Evolutionary conservation across 257 asterid genomes (phyloP).

Genomic region (Solanum paucissectum): DNA sequence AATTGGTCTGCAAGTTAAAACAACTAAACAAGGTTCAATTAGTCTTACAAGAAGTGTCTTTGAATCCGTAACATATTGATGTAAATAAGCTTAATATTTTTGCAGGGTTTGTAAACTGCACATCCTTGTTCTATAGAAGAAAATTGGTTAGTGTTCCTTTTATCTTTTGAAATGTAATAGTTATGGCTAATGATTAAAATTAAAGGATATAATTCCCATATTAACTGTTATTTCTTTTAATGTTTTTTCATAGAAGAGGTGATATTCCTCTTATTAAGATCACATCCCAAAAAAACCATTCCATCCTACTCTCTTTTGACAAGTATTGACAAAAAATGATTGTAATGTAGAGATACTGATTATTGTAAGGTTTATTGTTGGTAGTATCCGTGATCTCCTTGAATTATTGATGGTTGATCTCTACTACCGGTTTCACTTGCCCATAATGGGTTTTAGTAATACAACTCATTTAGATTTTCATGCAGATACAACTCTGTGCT

Average conservation of each 20-base stretch:
- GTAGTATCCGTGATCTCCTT: not conserved
- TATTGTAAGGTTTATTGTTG: not conserved
- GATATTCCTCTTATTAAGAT: not conserved
- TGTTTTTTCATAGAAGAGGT: not conserved
- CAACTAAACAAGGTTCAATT: not conserved
- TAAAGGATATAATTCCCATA: not conserved
- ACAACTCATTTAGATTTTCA: not conserved
- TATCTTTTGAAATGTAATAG: not conserved
- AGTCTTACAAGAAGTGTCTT: not conserved
- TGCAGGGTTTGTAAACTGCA: not conserved
- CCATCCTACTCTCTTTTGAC: not conserved
- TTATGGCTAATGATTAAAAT: not conserved
- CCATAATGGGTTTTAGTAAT: not conserved
- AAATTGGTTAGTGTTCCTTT: not conserved
- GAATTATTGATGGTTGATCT: not conserved
- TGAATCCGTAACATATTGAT: not conserved
- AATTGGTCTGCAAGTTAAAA: not conserved
- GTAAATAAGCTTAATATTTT: not conserved
- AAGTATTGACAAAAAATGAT: not conserved
- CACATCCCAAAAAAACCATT: not conserved
- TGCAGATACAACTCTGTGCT: not conserved
- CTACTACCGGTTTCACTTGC: not conserved
- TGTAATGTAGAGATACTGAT: not conserved
- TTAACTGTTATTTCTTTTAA: not conserved
- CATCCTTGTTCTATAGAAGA: not conserved